Evolutionary conservation across 441 rosid genomes (phyloP).

Genomic region (Syzygium malaccense): DNA sequence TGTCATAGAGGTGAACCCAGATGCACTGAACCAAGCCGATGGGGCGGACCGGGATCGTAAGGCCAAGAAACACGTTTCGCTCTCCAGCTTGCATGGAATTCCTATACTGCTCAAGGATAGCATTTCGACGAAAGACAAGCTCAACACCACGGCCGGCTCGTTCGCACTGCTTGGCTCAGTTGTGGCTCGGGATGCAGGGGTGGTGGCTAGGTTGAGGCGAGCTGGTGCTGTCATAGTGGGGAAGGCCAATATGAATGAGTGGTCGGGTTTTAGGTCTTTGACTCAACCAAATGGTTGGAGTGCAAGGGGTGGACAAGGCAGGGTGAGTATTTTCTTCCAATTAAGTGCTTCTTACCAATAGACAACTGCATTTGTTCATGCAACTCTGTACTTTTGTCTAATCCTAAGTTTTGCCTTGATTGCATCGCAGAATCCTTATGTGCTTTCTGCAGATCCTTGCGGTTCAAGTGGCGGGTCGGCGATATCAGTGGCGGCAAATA

Average conservation of each 20-base stretch:
- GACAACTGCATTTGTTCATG: neutral
- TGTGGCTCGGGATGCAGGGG: conserved; percentile 9
- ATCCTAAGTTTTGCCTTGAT: neutral
- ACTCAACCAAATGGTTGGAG: conserved; percentile 10
- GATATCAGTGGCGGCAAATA: conserved; percentile 60
- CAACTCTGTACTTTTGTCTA: neutral
- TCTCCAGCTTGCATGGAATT: conserved; percentile 8
- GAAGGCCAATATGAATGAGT: conserved; percentile 11
- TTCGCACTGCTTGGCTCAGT: conserved; percentile 5
- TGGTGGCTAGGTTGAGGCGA: conserved; percentile 7
- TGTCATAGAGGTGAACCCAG: conserved; percentile 28
- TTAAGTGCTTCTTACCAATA: neutral
- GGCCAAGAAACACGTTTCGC: neutral
- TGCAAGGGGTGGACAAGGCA: conserved; percentile 11
- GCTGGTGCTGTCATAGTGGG: neutral
- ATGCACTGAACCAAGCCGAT: conserved; percentile 15
- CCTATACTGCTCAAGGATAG: conserved; percentile 12
- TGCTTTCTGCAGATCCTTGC: conserved; percentile 40
- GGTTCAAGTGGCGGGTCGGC: conserved; percentile 72
- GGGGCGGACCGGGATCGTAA: conserved; percentile 18
- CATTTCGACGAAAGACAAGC: conserved; percentile 12
- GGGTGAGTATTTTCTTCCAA: neutral
- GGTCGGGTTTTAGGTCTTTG: neutral
- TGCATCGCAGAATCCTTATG: conserved; percentile 53
- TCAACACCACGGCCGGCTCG: conserved; percentile 11